Base-by-base conservation (phyloP, 2,329 filamentous ascomycete species). In the Exophiala sideris region DNA sequence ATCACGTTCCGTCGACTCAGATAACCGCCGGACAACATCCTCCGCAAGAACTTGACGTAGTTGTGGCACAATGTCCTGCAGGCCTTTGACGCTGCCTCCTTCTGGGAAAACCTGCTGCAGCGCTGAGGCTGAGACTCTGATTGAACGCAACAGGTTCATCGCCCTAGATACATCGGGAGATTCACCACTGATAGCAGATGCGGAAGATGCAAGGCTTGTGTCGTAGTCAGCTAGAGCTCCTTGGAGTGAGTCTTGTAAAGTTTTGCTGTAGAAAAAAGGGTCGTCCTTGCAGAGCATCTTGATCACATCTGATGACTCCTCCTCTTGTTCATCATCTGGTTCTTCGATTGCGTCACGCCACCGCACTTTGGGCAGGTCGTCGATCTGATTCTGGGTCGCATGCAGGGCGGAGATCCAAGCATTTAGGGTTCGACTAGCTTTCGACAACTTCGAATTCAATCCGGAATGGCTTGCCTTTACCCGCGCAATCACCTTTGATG, bases 291-390 rank as follows among this genome's bases (percentile, higher is more conserved):
- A 39, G 7, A 64, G 57, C 5, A 14, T 29, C 34, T 29, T 45
- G 32, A 60, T 48, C 18, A 63, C 45, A 7, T 38, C 16, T n/a
- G 39, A 36, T 12, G 58, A 59, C 16, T 59, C 54, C 11, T 60
- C 59, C 45, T 64, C 62, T 20, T 64, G 38, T 16, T 64, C 63
- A 33, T 65, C 62, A 52, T 64, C 62, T 11, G 60, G 56, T 38
- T 65, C 62, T 50, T 65, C 63, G n/a, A 65, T 39, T 14, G 62
- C 45, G 36, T 63, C 62, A 40, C 58, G 50, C 63, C 63, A 65
- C 18, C 59, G 48, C 5, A 54, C 50, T 35, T 48, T 57, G 7
- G 45, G 21, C 5, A 58, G 45, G 3, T 54, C 41, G 11, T 58
- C 40, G 10, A 64, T 48, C 9, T 50, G 52, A 16, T 21, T 40